These are phyloP conservation scores for Caryopteris hybrid DNA, from an alignment of 305 asterid genomes.

Conservation along the genomic window DNA sequence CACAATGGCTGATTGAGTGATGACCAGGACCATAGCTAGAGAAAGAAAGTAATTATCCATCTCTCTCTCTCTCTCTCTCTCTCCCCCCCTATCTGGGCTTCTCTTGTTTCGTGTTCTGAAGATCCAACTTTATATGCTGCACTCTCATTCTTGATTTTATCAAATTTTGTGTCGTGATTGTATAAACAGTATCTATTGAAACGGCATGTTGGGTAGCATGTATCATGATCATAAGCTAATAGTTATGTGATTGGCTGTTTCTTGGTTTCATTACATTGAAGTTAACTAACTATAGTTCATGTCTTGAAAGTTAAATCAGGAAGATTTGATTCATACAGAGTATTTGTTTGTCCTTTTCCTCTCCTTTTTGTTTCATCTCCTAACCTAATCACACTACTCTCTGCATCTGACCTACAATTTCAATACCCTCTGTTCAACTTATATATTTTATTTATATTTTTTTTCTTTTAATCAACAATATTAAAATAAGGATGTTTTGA, in stretches of 20 bases:
- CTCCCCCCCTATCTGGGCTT: neutral
- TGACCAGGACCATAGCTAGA: slow-evolving; percentile 15
- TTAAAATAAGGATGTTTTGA: no score
- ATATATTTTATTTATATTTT: no score
- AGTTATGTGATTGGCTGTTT: slow-evolving; percentile 1
- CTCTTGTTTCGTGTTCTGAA: neutral
- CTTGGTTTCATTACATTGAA: slow-evolving; percentile 22
- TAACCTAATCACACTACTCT: no score
- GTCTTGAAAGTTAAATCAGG: neutral
- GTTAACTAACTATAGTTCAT: slow-evolving; percentile 22
- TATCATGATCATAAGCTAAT: neutral
- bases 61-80: neutral
- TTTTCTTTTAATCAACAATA: no score
- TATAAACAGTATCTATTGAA: neutral
- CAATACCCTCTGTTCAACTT: no score
- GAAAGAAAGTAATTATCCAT: slow-evolving; percentile 25
- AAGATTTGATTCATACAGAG: neutral
- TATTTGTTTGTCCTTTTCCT: neutral
- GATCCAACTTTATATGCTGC: neutral
- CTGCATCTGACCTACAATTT: no score
- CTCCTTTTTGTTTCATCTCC: neutral
- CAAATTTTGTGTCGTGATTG: slow-evolving; percentile 3
- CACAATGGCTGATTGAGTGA: slow-evolving; percentile 16
- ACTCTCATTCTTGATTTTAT: slow-evolving; percentile 28
- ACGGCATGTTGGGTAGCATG: neutral